These are phyloP conservation scores for Penicillium sp. DNA, from an alignment of 2,329 filamentous ascomycete genomes.

Conservation along the genomic window DNA sequence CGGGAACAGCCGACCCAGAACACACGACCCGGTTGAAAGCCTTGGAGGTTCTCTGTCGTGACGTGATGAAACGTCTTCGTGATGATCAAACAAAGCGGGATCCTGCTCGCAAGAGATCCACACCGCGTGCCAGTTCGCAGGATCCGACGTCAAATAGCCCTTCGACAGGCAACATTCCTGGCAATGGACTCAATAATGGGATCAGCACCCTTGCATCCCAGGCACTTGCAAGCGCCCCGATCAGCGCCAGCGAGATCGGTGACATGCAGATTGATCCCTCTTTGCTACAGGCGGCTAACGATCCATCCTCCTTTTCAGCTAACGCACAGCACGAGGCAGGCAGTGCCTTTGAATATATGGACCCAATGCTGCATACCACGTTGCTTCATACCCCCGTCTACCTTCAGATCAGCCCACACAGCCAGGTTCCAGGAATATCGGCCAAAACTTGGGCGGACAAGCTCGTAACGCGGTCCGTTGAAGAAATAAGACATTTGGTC, in stretches of 20 bases:
- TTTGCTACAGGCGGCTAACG: slow-evolving; percentile 54
- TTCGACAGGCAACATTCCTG: slow-evolving; percentile 20
- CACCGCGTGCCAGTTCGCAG: slow-evolving; percentile 20
- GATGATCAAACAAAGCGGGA: slow-evolving; percentile 60
- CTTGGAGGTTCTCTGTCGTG: slow-evolving; percentile 65
- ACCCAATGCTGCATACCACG: slow-evolving; percentile 32
- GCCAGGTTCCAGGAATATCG: slow-evolving; percentile 46
- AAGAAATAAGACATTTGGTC: slow-evolving; percentile 60
- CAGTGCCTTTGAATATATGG: slow-evolving; percentile 34
- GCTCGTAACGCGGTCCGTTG: slow-evolving; percentile 53
- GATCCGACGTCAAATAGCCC: slow-evolving; percentile 21
- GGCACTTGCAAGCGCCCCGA: slow-evolving; percentile 40
- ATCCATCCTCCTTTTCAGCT: slow-evolving; percentile 39
- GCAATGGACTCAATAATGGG: slow-evolving; percentile 34
- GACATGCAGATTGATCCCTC: slow-evolving; percentile 61
- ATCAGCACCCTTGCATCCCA: slow-evolving; percentile 43
- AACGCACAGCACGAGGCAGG: slow-evolving; percentile 32
- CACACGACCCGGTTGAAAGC: slow-evolving; percentile 57
- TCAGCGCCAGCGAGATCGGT: slow-evolving; percentile 37
- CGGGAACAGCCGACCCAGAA: slow-evolving; percentile 49
- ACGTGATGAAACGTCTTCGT: slow-evolving; percentile 71
- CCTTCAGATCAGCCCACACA: slow-evolving; percentile 64
- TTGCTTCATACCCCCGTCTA: slow-evolving; percentile 54
- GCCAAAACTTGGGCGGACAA: slow-evolving; percentile 60
- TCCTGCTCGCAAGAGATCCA: slow-evolving; percentile 41